Percentiles rank a stretch among this genome's conserved stretches.
Conservation (phyloP, 2,329 filamentous ascomycete species). For the Xylogone sp. region DNA sequence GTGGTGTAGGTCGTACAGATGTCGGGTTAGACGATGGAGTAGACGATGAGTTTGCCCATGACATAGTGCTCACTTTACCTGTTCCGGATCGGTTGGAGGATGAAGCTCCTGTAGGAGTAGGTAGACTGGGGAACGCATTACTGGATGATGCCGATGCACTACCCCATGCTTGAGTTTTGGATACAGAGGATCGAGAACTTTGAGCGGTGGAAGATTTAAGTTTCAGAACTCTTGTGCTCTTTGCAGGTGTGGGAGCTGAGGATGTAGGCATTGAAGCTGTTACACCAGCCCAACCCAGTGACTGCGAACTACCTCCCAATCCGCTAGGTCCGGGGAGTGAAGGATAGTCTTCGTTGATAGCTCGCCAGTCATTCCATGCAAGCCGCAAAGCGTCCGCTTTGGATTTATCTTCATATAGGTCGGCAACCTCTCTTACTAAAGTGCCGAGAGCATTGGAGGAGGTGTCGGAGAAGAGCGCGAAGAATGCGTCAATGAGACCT, state of each 20-base stretch:
- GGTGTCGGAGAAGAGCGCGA: slow-evolving; percentile 76
- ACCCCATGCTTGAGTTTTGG: slow-evolving; percentile 54
- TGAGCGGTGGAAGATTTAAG: slow-evolving; percentile 67
- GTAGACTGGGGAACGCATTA: slow-evolving; percentile 43
- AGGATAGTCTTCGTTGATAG: slow-evolving; percentile 94
- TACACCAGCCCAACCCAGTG: slow-evolving; percentile 25
- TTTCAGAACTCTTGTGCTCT: slow-evolving; percentile 57
- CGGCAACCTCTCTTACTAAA: slow-evolving; percentile 84
- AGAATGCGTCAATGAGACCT: slow-evolving; percentile 82
- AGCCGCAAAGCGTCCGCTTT: slow-evolving; percentile 73
- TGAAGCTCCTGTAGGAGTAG: slow-evolving; percentile 18
- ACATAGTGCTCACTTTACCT: slow-evolving; percentile 25
- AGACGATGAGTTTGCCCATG: slow-evolving; percentile 34
- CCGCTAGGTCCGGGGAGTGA: slow-evolving; percentile 74
- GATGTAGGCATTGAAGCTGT: slow-evolving; percentile 12
- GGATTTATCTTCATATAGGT: slow-evolving; percentile 79
- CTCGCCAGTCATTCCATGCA: slow-evolving; percentile 93
- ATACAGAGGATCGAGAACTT: slow-evolving; percentile 58
- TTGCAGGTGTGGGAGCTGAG: slow-evolving; percentile 37
- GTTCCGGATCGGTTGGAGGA: slow-evolving; percentile 15
- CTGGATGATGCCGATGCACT: slow-evolving; percentile 31
- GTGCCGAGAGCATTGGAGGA: slow-evolving; percentile 80
- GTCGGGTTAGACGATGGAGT: slow-evolving; percentile 28
- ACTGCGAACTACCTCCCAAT: slow-evolving; percentile 37
- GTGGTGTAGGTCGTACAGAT: slow-evolving; percentile 11